Conservation (phyloP, 371 early-diverging fungal genomes). For the Actinomortierella ambigua region DNA sequence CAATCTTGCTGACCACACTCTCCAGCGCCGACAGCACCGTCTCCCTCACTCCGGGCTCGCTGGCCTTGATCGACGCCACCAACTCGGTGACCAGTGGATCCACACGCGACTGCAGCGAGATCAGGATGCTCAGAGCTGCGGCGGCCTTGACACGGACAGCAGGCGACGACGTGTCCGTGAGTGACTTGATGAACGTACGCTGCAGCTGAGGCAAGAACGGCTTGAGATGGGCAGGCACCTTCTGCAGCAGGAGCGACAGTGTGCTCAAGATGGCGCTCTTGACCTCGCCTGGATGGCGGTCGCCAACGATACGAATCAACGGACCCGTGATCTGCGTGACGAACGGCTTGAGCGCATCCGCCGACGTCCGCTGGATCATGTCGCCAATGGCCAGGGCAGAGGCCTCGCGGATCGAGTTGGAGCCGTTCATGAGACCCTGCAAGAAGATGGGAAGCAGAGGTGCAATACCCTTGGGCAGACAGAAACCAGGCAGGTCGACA, state of each 20-base stretch:
- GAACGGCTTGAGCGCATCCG: constrained; percentile 84
- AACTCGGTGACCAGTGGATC: constrained; percentile 90
- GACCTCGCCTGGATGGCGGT: constrained; percentile 89
- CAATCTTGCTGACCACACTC: constrained; percentile 59
- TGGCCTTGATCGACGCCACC: constrained; percentile 71
- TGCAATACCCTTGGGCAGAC: constrained; percentile 90
- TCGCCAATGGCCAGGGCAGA: constrained; percentile 87
- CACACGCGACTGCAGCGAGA: constrained; percentile 81
- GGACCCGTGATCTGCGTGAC: constrained; percentile 97
- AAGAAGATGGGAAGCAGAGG: constrained; percentile 91
- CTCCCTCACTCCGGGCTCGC: constrained; percentile 57
- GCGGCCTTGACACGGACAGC: constrained; percentile 84
- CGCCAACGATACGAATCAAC: constrained; percentile 96
- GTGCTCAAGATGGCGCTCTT: constrained; percentile 91
- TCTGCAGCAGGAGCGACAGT: constrained; percentile 75
- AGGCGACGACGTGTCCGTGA: constrained; percentile 74
- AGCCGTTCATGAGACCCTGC: constrained; percentile 93
- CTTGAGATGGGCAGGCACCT: constrained; percentile 86
- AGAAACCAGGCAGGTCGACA: constrained; percentile 84
- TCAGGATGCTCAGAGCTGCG: constrained; percentile 76
- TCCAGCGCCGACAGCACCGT: constrained; percentile 75
- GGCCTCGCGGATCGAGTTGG: constrained; percentile 84
- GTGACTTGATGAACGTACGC: constrained; percentile 93
- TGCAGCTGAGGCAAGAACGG: constrained; percentile 98
- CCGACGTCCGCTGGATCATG: constrained; percentile 74